phyloP scores from a whole-genome alignment of 2,329 filamentous ascomycete genomes.

The Tolypocladium cylindrosporum region DNA sequence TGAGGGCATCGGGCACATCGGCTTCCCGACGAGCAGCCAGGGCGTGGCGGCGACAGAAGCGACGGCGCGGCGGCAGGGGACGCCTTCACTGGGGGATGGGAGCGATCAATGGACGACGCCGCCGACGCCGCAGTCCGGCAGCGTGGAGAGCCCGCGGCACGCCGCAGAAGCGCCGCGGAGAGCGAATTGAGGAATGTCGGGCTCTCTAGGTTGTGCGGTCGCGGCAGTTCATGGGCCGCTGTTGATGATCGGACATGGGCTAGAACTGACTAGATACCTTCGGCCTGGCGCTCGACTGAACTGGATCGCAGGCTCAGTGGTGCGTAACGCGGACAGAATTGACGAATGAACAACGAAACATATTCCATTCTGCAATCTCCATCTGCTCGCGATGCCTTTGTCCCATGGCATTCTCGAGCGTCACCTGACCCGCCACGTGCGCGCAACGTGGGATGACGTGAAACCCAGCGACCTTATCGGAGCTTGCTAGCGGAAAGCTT shows the following conservation, averaged over 20 bases:
- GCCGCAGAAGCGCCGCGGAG: background rate
- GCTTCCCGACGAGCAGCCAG: background rate
- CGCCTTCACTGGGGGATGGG: background rate
- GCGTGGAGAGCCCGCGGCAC: background rate
- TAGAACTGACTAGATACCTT: background rate
- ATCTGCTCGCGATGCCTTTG: background rate
- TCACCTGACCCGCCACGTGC: background rate
- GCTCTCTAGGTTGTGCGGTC: too few relatives aligned
- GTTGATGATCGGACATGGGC: background rate
- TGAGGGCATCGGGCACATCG: constrained; percentile 1
- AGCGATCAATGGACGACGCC: background rate
- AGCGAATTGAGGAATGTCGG: too few relatives aligned
- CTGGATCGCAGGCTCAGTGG: background rate
- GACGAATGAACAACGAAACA: too few relatives aligned
- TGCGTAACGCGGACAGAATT: too few relatives aligned
- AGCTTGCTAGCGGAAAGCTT: background rate
- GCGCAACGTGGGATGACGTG: background rate
- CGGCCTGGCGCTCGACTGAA: background rate
- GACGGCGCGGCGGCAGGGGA: background rate
- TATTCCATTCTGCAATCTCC: too few relatives aligned
- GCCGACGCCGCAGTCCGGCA: too few relatives aligned
- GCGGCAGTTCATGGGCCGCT: background rate
- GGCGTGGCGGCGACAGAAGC: background rate
- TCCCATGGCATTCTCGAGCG: background rate
- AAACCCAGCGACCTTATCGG: background rate